Base-by-base conservation (phyloP, 2,329 filamentous ascomycete species). In the Cryphonectria nitschkei region DNA sequence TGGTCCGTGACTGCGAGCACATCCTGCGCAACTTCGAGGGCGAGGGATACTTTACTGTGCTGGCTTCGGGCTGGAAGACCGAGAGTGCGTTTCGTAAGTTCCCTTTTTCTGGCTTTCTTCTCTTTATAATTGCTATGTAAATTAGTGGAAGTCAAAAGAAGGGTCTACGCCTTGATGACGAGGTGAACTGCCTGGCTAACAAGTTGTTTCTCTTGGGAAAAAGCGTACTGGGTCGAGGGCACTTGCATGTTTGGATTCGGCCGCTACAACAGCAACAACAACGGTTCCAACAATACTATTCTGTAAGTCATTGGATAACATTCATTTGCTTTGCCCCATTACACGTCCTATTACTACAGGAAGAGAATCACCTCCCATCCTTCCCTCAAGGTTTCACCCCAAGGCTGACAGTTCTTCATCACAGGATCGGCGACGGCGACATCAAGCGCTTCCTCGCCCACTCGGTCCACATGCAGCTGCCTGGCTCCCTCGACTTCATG, bases 181-280 rank as follows among this genome's bases (percentile, higher is more conserved):
- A 43, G 11, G 14, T 16, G 46, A 29, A 26, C 29, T 8, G 0
- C 13, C 54, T 58, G 26, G 29, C 54, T 58, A 16, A 58, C 5
- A 26, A 16, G 3, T 56, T 32, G 13, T 16, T 56, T 32, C 13
- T 16, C 7, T 32, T 50, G 26, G 16, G 6, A 46, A 34, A 50
- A 52, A 67, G 65, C 37, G 7, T 67, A 67, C 37, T 60, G 6
- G 19, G 16, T n/a, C 11, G 22, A 43, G 13, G 66, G 69, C 52
- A 68, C 32, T 32, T 71, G 69, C 67, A 13, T 68, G 66, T 71
- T 71, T 26, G 69, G 66, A 2, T 65, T 71, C n/a, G 64, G 50
- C 52, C 63, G 69, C n/a, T 22, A 56, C 5, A 61, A 71, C 41
- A 62, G 43, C 29, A 26, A 50, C 8, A 22, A 68, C 32, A 67